phyloP scores from a whole-genome alignment of 2,329 filamentous ascomycete genomes.

The Cladosporium sp. region DNA sequence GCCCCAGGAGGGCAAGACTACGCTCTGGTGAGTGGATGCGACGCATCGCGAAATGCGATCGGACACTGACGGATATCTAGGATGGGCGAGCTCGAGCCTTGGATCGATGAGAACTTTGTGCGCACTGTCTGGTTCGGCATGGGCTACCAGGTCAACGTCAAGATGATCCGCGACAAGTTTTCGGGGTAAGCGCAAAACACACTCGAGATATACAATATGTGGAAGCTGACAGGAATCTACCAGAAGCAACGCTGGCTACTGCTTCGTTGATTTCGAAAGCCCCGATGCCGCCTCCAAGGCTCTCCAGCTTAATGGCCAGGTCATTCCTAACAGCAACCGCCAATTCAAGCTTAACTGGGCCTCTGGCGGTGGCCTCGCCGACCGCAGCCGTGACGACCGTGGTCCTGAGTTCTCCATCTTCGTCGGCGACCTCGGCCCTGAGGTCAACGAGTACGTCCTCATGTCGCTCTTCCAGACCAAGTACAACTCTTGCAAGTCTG shows the following conservation, averaged over 20 bases:
- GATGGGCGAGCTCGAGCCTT: slow-evolving; percentile 99
- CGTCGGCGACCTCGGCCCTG: slow-evolving; percentile 93
- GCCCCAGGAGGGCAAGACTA: slow-evolving; percentile 53
- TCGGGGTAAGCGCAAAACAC: slow-evolving; percentile 70
- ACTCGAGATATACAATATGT: slow-evolving; percentile 6
- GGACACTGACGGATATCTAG: slow-evolving; percentile 50
- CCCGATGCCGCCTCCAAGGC: slow-evolving; percentile 88
- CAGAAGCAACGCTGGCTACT: slow-evolving; percentile 92
- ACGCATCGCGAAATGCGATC: neutral
- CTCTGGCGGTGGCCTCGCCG: slow-evolving; percentile 90
- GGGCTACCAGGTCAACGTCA: slow-evolving; percentile 94
- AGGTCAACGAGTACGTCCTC: slow-evolving; percentile 97
- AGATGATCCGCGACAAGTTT: slow-evolving; percentile 99
- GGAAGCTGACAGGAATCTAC: slow-evolving; percentile 18
- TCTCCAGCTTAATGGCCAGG: slow-evolving; percentile 80
- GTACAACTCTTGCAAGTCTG: slow-evolving; percentile 96
- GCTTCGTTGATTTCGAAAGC: slow-evolving; percentile 89
- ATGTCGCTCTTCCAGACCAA: slow-evolving; percentile 96
- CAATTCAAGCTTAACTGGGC: slow-evolving; percentile 99
- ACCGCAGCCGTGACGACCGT: slow-evolving; percentile 92
- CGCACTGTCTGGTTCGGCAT: slow-evolving; percentile 93
- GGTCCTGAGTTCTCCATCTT: slow-evolving; percentile 97
- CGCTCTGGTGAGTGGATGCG: slow-evolving; percentile 49
- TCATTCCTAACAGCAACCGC: slow-evolving; percentile 90
- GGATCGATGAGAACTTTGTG: slow-evolving; percentile 99